Conservation (phyloP, 768 basidiomycete species). For the Mycena pura region DNA sequence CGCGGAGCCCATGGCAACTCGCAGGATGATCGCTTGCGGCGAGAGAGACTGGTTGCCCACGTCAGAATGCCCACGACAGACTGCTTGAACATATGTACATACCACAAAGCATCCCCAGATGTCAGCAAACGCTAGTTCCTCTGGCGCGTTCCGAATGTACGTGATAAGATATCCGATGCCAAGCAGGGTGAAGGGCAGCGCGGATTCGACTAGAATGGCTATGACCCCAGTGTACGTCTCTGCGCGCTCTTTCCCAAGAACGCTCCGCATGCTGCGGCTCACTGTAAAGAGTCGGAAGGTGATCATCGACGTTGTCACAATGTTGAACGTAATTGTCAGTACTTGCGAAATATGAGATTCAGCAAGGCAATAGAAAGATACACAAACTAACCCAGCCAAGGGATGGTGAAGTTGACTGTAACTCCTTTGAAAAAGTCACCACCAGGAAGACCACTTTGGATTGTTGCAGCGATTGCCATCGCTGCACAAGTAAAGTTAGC, state of each 20-base stretch:
- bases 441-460: slow-evolving; percentile 35
- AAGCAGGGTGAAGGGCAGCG: slow-evolving; percentile 37
- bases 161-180: slow-evolving; percentile 39
- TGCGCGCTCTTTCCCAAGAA: slow-evolving; percentile 28
- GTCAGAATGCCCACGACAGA: not conserved
- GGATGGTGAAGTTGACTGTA: slow-evolving; percentile 33
- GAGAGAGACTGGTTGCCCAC: slow-evolving; percentile 2
- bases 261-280: slow-evolving; percentile 22
- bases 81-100: not conserved
- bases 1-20: slow-evolving; percentile 12
- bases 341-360: too few species aligned
- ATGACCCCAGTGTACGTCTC: slow-evolving; percentile 37
- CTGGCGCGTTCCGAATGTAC: slow-evolving; percentile 38
- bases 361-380: slow-evolving; percentile 26
- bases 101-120: slow-evolving; percentile 18
- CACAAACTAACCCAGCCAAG: slow-evolving; percentile 34
- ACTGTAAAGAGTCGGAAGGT: slow-evolving; percentile 34
- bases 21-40: slow-evolving; percentile 14
- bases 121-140: slow-evolving; percentile 25
- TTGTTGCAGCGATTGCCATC: slow-evolving; percentile 34
- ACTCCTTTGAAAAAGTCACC: slow-evolving; percentile 35
- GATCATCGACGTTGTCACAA: slow-evolving; percentile 38
- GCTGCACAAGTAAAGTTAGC: slow-evolving; percentile 27
- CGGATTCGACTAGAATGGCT: slow-evolving; percentile 40
- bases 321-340: slow-evolving; percentile 36